Percentiles rank a stretch among this genome's conserved stretches.
Evolutionary conservation across 1,284 basidiomycete species (phyloP).

Genomic region (Leccinum subfulvum): DNA sequence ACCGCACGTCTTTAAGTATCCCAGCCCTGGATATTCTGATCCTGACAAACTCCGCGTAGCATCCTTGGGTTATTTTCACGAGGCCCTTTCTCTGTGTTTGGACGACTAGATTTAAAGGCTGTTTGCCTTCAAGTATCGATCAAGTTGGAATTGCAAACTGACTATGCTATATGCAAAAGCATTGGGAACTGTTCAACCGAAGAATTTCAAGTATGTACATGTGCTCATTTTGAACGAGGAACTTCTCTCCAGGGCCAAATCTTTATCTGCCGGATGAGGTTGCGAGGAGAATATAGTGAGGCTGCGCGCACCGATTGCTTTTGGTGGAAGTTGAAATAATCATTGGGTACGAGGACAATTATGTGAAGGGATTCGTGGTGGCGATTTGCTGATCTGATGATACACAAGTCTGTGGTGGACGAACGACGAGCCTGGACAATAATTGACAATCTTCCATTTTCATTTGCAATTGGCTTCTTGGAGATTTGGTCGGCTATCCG

Average conservation of each 20-base stretch:
- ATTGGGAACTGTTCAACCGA: slow-evolving; percentile 16
- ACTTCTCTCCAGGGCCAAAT: slow-evolving; percentile 14
- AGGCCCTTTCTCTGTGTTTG: slow-evolving; percentile 14
- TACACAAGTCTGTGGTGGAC: slow-evolving; percentile 8
- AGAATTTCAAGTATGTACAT: not conserved
- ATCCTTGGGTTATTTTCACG: slow-evolving; percentile 6
- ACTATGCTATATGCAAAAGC: not conserved
- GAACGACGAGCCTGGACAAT: slow-evolving; percentile 9
- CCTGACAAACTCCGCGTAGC: slow-evolving; percentile 26
- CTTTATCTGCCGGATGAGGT: slow-evolving; percentile 5
- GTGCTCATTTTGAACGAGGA: slow-evolving; percentile 5
- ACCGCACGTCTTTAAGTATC: slow-evolving; percentile 9
- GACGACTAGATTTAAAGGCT: slow-evolving; percentile 12
- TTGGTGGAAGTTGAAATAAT: not conserved
- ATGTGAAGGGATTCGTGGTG: slow-evolving; percentile 1
- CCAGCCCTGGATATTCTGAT: slow-evolving; percentile 11
- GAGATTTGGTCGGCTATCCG: slow-evolving; percentile 27
- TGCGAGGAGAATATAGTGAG: slow-evolving; percentile 3
- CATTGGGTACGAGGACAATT: slow-evolving; percentile 1
- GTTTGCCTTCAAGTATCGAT: slow-evolving; percentile 17
- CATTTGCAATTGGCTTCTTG: slow-evolving; percentile 14
- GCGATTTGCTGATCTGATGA: slow-evolving; percentile 6
- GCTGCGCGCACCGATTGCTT: not conserved
- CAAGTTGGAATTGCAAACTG: slow-evolving; percentile 16
- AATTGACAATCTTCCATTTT: slow-evolving; percentile 16